These are phyloP conservation scores for Ogataea ramenticola DNA, from an alignment of 805 yeast genomes.

Conservation along the genomic window DNA sequence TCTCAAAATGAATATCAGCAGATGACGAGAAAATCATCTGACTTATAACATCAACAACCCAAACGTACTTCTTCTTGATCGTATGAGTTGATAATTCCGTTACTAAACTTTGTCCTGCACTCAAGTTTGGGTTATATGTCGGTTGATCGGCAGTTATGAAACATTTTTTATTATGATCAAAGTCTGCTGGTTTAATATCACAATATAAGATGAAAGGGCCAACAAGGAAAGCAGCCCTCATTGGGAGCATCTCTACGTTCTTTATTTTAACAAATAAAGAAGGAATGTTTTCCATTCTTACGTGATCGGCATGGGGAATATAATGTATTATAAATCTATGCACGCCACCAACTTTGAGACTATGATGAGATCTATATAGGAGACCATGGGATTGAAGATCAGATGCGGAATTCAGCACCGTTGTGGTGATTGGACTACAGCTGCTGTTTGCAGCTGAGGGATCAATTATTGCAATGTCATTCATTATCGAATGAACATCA, in stretches of 20 bases:
- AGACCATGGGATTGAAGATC: not conserved
- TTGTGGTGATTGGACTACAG: not conserved
- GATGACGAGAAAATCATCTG: conserved; percentile 70
- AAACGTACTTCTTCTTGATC: conserved; percentile 48
- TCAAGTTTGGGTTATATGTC: conserved; percentile 59
- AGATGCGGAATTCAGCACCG: not conserved
- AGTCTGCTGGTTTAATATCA: conserved; percentile 68
- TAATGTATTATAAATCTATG: conserved; percentile 49
- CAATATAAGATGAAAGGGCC: conserved; percentile 87
- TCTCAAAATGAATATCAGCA: conserved; percentile 61
- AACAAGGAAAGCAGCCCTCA: conserved; percentile 77
- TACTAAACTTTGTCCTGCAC: conserved; percentile 57
- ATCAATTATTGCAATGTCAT: no score
- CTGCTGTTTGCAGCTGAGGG: not conserved
- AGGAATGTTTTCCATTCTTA: conserved; percentile 1
- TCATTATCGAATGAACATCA: no score
- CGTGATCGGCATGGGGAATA: conserved; percentile 25
- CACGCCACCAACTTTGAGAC: conserved; percentile 49
- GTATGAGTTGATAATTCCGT: conserved; percentile 62
- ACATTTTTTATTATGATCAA: conserved; percentile 41
- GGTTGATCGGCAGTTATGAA: conserved; percentile 78
- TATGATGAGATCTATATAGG: conserved; percentile 1
- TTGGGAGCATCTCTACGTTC: conserved; percentile 63
- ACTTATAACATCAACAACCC: conserved; percentile 77
- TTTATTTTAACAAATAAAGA: conserved; percentile 50